These are phyloP conservation scores for Bromus sterilis DNA, from an alignment of 176 grass and related monocot genomes.

Conservation along the genomic window DNA sequence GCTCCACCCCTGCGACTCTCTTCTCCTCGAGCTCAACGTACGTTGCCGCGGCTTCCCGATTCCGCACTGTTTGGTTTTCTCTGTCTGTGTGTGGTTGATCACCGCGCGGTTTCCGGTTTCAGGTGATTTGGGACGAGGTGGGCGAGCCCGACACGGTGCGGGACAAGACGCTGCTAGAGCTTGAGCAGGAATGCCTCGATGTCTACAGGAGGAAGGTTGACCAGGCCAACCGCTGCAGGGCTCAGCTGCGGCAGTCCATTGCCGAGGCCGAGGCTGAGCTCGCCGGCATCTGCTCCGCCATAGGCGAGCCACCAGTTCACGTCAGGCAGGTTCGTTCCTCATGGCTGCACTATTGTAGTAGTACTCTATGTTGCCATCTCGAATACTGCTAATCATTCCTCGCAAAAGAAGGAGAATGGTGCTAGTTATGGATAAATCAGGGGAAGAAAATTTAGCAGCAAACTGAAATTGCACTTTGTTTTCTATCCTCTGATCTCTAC, in stretches of 20 bases:
- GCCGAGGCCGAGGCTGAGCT: constrained; percentile 75
- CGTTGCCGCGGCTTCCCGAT: not conserved
- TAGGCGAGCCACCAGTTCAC: constrained; percentile 53
- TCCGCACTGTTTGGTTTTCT: not conserved
- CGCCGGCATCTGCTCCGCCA: constrained; percentile 59
- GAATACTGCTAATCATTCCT: not conserved
- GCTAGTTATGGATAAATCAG: not conserved
- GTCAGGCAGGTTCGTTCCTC: constrained; percentile 54
- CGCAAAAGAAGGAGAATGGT: not conserved
- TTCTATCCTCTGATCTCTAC: not conserved
- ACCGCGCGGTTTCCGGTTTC: not conserved
- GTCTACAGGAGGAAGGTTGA: constrained; percentile 74
- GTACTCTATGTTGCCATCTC: not conserved
- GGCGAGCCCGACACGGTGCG: constrained; percentile 58
- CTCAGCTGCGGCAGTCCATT: constrained; percentile 54
- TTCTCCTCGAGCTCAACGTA: constrained; percentile 80
- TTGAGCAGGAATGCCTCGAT: constrained; percentile 70
- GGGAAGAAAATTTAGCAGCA: not conserved
- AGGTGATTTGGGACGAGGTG: constrained; percentile 88
- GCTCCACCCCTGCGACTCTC: constrained; percentile 53
- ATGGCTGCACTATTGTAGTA: not conserved
- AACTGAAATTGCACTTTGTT: not conserved
- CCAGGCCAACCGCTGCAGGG: constrained; percentile 51
- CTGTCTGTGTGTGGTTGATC: not conserved
- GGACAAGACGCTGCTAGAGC: constrained; percentile 56